Percentiles rank a stretch among this genome's conserved stretches.
Conservation (phyloP, 139 green algal species). For the Edaphochlamys debaryana region DNA sequence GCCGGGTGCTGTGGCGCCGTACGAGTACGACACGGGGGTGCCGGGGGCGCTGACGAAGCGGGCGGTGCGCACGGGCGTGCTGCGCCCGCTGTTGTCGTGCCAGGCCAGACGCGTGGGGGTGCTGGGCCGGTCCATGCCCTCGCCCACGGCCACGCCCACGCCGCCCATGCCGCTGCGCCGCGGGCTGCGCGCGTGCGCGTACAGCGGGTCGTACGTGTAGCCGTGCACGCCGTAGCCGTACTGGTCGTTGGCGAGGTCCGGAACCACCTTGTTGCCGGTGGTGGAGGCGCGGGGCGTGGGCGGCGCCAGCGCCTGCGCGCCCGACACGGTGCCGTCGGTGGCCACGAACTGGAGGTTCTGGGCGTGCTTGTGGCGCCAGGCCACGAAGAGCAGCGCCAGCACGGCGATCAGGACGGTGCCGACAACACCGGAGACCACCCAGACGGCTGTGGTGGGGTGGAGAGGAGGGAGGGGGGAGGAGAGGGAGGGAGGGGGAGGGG, state of each 20-base stretch:
- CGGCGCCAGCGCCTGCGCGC: background rate
- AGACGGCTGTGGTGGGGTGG: background rate
- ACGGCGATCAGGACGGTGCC: background rate
- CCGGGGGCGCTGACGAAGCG: no score
- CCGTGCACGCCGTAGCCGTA: no score
- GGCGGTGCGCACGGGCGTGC: no score
- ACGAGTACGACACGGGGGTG: no score
- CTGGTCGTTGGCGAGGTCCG: background rate
- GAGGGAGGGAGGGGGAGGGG: background rate
- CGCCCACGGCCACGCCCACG: background rate
- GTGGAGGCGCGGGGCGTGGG: background rate
- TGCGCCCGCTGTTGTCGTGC: no score
- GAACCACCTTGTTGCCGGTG: background rate
- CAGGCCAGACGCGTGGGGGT: background rate
- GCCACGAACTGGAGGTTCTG: background rate
- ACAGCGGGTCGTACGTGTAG: no score
- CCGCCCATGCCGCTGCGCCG: no score
- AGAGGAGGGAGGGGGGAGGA: background rate
- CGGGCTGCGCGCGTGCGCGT: no score
- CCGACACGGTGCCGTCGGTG: background rate
- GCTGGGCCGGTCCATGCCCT: conserved; percentile 12
- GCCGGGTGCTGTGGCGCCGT: no score
- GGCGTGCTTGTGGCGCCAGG: background rate
- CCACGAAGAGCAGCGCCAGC: background rate
- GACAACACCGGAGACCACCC: background rate